Evolutionary conservation across 1,139 yeast species (phyloP), one percentile per base, ranked within the genome.

Genomic region (Sugiyamaella castrensis): DNA sequence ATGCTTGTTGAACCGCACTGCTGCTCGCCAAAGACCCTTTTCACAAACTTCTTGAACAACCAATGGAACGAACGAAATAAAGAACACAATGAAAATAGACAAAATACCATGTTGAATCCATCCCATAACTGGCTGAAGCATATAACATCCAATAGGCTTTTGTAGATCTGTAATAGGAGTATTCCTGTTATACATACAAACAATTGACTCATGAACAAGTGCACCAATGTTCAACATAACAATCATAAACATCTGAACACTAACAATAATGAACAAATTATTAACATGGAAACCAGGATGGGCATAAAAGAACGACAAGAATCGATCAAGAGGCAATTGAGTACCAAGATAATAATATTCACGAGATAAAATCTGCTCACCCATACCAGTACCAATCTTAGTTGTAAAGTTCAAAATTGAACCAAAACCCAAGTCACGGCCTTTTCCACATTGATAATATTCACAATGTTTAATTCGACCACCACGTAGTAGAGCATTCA

Each of bases 301-400:
- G 53, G 98, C 98, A 70, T 89, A 92, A 78, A 87, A 92, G 81
- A 92, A 92, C 13, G 98, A 88, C 67, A 92, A 79, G 84, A 92
- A 92, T 71, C 98, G 86, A 71, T 92, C 98, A 62, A 92, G 76
- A 51, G 98, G 98, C 63, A 92, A 80, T 72, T 92, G 98, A 54
- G 98, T 92, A 62, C 98, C 96, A 70, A 92, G 77, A 72, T 92
- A 92, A 74, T 91, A 92, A 75, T 92, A 92, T 73, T 92, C 98
- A 76, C 98, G 87, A 51, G 97, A 89, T 67, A 92, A 77, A 94
- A 92, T 91, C 74, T 92, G 98, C 74, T 92, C 98, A 74, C 98
- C 98, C 98, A 92, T 92, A 86, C 98, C 98, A 65, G 98, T 96
- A 78, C 98, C 98, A 82, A 92, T 92, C 79, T 92, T 92, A 54